These are phyloP conservation scores for Dendrostoma leiphaemia DNA, from an alignment of 2,329 filamentous ascomycete species.

Conservation along the genomic window DNA sequence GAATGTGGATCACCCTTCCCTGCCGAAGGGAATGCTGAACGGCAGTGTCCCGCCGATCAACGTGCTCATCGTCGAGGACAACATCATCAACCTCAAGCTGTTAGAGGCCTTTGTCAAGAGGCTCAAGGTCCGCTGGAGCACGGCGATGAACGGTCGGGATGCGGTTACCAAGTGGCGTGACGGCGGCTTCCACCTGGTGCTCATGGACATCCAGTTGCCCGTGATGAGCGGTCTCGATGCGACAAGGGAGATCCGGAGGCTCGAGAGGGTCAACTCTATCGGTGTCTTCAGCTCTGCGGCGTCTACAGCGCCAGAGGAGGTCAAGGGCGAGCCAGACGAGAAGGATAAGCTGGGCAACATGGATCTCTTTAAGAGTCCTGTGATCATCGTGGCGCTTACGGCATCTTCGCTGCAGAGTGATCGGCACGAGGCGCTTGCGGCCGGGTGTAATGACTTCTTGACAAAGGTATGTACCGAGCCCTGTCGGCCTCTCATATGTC, in stretches of 20 bases:
- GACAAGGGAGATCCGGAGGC: constrained; percentile 86
- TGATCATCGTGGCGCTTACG: constrained; percentile 96
- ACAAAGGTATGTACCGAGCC: constrained; percentile 69
- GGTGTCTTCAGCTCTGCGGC: constrained; percentile 75
- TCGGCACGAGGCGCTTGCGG: constrained; percentile 88
- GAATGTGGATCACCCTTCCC: constrained; percentile 38
- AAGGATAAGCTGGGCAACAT: constrained; percentile 68
- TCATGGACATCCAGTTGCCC: constrained; percentile 98
- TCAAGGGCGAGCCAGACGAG: constrained; percentile 49
- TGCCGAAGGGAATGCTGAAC: constrained; percentile 68
- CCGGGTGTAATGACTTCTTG: constrained; percentile 96
- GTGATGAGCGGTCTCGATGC: constrained; percentile 96
- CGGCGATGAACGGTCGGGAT: constrained; percentile 92
- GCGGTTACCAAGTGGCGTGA: constrained; percentile 90
- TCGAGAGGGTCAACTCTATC: constrained; percentile 89
- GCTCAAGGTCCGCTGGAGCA: constrained; percentile 93
- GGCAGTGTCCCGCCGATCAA: constrained; percentile 92
- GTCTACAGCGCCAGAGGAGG: constrained; percentile 49
- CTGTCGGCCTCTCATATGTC: background rate
- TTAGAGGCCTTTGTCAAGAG: constrained; percentile 95
- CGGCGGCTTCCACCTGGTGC: constrained; percentile 90
- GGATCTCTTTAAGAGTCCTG: constrained; percentile 85
- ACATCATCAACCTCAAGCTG: constrained; percentile 93
- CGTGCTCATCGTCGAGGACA: constrained; percentile 96
- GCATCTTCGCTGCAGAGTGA: constrained; percentile 94